Base-by-base conservation (phyloP, 352 stramenopile species). In the Phytophthora sp. region DNA sequence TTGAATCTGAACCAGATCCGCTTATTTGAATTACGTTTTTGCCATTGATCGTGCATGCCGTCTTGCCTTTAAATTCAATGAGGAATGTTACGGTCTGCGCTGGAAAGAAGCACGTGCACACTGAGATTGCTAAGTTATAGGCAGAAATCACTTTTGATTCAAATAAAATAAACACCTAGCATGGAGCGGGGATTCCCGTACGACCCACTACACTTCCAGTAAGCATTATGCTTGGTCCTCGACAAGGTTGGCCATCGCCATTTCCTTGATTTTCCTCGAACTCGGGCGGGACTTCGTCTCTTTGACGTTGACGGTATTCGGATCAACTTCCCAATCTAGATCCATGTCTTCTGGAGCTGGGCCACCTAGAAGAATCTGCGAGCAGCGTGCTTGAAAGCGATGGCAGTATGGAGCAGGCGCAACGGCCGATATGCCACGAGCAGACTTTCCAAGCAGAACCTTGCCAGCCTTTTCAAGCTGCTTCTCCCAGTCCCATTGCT, bases 401-500 rank as follows among this genome's bases (percentile, higher is more conserved):
- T 79, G 63, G 23, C 78, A 88, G 43, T 93, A 93, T n/a, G 74
- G 69, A 18, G 79, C 65, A 3, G 84, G 84, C 3, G 74, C 78
- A 13, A 90, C 62, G 5, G 82, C 81, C 24, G 82, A 91, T 32
- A 93, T 93, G 11, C 82, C 82, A 21, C 72, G 81, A 21, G 73
- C 65, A 32, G 77, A 80, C 46, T 92, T 91, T 17, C 82, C 79
- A 10, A 89, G 63, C 34, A 91, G 51, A 54, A 87, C 77, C 68
- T 92, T 92, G n/a, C 77, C 80, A 12, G 83, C 69, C 27, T 88
- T 87, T 43, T 92, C 84, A 38, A 89, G 60, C 59, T 88, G 78
- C 61, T 92, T 92, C 39, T 89, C 82, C 79, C 77, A 91, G 55
- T 90, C 84, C 82, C 85, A 95, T 56, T 92, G 75, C 53, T 95